Conservation (phyloP, 306 rosid species). For the Aeschynomene evenia region DNA sequence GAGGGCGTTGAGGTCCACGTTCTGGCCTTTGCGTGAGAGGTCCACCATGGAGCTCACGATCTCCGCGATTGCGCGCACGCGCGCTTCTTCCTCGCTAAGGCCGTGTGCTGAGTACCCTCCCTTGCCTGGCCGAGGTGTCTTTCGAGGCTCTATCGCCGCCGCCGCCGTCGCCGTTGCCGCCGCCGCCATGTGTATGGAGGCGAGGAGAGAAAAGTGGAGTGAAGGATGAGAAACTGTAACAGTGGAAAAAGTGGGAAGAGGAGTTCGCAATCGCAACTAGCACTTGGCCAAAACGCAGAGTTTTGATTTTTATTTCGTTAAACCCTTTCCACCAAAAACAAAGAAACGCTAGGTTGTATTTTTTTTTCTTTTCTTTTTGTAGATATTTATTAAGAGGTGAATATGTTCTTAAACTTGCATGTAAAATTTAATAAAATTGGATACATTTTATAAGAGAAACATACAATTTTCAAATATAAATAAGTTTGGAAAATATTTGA, state of each 20-base stretch:
- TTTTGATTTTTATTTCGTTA: no score
- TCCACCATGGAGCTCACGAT: slow-evolving; percentile 90
- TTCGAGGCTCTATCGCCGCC: slow-evolving; percentile 55
- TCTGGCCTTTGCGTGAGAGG: slow-evolving; percentile 78
- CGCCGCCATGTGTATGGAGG: slow-evolving; percentile 46
- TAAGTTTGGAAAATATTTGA: no score
- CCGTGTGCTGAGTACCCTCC: slow-evolving; percentile 90
- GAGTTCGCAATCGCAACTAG: background rate
- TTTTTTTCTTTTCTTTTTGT: no score
- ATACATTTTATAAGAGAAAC: no score
- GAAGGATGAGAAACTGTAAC: background rate
- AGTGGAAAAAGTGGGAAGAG: background rate
- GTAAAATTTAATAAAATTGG: no score
- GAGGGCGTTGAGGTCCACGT: slow-evolving; percentile 85
- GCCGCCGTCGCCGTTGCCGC: slow-evolving; percentile 35
- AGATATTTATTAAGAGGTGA: no score
- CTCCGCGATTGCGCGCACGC: slow-evolving; percentile 94
- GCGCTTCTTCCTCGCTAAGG: slow-evolving; percentile 80
- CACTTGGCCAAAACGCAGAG: background rate
- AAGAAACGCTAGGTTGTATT: no score
- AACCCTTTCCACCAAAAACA: no score
- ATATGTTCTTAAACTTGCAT: no score
- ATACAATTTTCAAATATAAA: no score
- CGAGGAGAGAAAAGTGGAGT: background rate
- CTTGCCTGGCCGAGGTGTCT: slow-evolving; percentile 79